phyloP scores from a whole-genome alignment of 768 basidiomycete genomes.

The Termitomyces sp. region DNA sequence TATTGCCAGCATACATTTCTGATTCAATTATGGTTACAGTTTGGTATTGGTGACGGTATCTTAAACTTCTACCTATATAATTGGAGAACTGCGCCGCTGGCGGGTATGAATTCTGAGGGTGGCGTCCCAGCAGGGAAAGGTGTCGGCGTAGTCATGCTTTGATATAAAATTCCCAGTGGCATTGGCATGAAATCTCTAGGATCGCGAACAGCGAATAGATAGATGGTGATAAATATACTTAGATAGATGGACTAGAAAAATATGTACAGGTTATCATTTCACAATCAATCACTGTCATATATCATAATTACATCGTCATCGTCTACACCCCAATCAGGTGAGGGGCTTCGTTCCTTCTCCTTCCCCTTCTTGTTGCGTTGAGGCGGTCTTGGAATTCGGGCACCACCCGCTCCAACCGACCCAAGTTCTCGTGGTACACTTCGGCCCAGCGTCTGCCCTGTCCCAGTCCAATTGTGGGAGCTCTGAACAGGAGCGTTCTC shows the following conservation, averaged over 20 bases:
- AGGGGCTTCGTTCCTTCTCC: slow-evolving; percentile 54
- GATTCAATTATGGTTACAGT: slow-evolving; percentile 43
- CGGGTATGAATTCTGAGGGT: slow-evolving; percentile 60
- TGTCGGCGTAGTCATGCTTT: slow-evolving; percentile 94
- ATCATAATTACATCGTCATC: slow-evolving; percentile 83
- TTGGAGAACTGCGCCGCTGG: slow-evolving; percentile 81
- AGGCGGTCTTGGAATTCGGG: slow-evolving; percentile 43
- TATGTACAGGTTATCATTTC: slow-evolving; percentile 14
- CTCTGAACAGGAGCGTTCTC: slow-evolving; percentile 35
- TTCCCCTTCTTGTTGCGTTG: slow-evolving; percentile 33
- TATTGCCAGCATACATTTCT: background rate
- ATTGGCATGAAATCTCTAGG: background rate
- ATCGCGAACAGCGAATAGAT: too few species aligned
- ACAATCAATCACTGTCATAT: slow-evolving; percentile 61
- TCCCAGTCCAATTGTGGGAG: slow-evolving; percentile 39
- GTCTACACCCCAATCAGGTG: slow-evolving; percentile 84
- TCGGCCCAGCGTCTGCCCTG: slow-evolving; percentile 49
- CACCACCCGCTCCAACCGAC: slow-evolving; percentile 54
- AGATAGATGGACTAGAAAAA: slow-evolving; percentile 1
- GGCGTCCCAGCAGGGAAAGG: slow-evolving; percentile 66
- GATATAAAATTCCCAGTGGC: slow-evolving; percentile 15
- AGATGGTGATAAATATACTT: background rate
- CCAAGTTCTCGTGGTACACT: slow-evolving; percentile 36
- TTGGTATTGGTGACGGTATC: slow-evolving; percentile 89
- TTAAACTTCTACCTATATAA: slow-evolving; percentile 95